Conservation (phyloP, 169 alveolate genomes). For the Theileria orientalis region DNA sequence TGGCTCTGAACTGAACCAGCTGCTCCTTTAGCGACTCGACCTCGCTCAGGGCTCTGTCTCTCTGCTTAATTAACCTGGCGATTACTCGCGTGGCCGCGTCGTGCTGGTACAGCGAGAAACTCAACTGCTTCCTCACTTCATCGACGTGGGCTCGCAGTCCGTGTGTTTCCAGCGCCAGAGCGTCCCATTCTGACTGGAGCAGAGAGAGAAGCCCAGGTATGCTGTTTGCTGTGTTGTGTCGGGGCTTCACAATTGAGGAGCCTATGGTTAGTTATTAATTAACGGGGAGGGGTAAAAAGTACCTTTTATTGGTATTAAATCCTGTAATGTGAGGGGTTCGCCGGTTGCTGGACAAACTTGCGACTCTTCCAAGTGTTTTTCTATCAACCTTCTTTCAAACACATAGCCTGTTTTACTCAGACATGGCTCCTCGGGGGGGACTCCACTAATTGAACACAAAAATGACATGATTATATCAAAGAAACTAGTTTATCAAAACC, state of each 20-base stretch:
- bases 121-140: conserved; percentile 88
- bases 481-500: too few relatives aligned
- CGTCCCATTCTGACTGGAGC: conserved; percentile 95
- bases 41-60: conserved; percentile 88
- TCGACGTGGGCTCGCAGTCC: conserved; percentile 85
- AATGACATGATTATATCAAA: conserved; percentile 76
- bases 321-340: conserved; percentile 72
- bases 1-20: conserved; percentile 69
- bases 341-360: conserved; percentile 82
- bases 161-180: conserved; percentile 90
- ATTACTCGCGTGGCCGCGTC: conserved; percentile 98
- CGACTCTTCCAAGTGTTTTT: conserved; percentile 76
- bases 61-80: conserved; percentile 91
- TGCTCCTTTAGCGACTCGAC: conserved; percentile 78
- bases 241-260: conserved; percentile 74
- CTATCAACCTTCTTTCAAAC: conserved; percentile 79
- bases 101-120: conserved; percentile 95
- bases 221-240: conserved; percentile 88
- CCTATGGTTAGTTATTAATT: neutral
- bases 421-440: conserved; percentile 83
- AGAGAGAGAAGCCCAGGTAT: conserved; percentile 91
- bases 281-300: conserved; percentile 2
- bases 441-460: conserved; percentile 84
- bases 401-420: conserved; percentile 83
- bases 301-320: conserved; percentile 73